Evolutionary conservation across 2,329 filamentous ascomycete genomes (phyloP), one percentile per base, ranked within the genome.

Genomic region (Fusarium graminum): DNA sequence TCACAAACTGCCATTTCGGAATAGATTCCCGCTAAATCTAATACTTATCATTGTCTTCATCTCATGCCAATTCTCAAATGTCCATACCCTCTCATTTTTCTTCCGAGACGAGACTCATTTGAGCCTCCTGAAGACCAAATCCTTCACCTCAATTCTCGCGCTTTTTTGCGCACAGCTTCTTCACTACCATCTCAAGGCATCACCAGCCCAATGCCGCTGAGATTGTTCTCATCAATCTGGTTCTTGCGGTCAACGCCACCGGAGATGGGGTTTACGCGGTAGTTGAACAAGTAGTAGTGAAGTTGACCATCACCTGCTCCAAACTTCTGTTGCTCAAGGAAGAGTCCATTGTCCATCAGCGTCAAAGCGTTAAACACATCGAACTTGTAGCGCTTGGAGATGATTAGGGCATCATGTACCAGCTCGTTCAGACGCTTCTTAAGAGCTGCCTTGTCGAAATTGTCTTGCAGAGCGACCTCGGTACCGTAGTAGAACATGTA

Each of bases 201-300:
- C 25, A 97, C 92, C 74, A 97, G 87, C 38, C 95, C 95, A 60
- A 99, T 89, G 2, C 95, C 94, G 71, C 94, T 95, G 75, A 93
- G 87, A 65, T 87, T 86, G 57, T 89, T 88, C 70, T 90, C 87
- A 75, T 97, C 94, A 38, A 94, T 83, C 71, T 88, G 81, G 76
- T 96, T 97, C 74, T 86, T 88, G 73, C 86, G 85, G 77, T 97
- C 89, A 41, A 98, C 89, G 22, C 95, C 95, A 46, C 95, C 94
- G 1, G 88, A 82, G 73, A 99, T 91, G n/a, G 90, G 88, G 61
- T 92, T 89, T 13, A 93, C 92, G 57, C 93, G 89, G 83, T 97
- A 99, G 80, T 99, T 99, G 85, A 96, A 99, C 30, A 99, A 83
- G 79, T 99, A 99, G 81, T 94, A 99, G 79, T 99, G 93, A 72